These are phyloP conservation scores for Macadamia tetraphylla DNA, from an alignment of 164 flowering plant genomes.

Conservation along the genomic window DNA sequence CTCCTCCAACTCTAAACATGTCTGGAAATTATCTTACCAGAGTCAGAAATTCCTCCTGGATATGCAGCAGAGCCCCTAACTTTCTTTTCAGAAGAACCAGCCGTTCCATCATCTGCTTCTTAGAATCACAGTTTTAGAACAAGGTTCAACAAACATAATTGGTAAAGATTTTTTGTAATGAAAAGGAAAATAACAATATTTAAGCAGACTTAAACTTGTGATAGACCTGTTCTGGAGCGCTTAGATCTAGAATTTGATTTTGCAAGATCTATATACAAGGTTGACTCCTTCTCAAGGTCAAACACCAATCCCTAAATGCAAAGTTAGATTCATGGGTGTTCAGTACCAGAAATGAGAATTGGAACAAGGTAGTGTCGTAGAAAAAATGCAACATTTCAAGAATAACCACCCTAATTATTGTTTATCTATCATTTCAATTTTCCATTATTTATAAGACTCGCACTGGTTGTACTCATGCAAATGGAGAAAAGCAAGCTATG, in stretches of 20 bases:
- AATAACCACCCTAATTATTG: not conserved
- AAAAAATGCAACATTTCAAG: not conserved
- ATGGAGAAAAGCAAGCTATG: too few species aligned
- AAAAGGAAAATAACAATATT: not conserved
- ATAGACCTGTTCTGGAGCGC: conserved; percentile 70
- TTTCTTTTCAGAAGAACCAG: conserved; percentile 55
- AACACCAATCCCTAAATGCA: conserved; percentile 75
- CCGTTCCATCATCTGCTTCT: conserved; percentile 56
- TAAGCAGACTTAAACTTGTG: conserved; percentile 6
- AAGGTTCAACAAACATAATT: not conserved
- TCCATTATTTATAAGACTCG: not conserved
- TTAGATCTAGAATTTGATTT: conserved; percentile 88
- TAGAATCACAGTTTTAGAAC: conserved; percentile 8
- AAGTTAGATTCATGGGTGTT: not conserved
- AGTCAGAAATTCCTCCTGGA: conserved; percentile 41
- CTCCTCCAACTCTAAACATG: not conserved
- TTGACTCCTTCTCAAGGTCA: conserved; percentile 83
- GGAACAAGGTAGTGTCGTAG: not conserved
- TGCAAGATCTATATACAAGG: conserved; percentile 75
- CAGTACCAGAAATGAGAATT: not conserved
- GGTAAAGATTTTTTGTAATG: too few species aligned
- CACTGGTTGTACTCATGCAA: too few species aligned
- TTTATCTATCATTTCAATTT: not conserved
- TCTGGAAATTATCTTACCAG: conserved; percentile 44
- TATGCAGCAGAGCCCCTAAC: conserved; percentile 37